A percentile compares a stretch with the other conserved stretches of the same genome.
phyloP scores from a whole-genome alignment of 1,284 basidiomycete genomes.

The Pholiota adiposa region DNA sequence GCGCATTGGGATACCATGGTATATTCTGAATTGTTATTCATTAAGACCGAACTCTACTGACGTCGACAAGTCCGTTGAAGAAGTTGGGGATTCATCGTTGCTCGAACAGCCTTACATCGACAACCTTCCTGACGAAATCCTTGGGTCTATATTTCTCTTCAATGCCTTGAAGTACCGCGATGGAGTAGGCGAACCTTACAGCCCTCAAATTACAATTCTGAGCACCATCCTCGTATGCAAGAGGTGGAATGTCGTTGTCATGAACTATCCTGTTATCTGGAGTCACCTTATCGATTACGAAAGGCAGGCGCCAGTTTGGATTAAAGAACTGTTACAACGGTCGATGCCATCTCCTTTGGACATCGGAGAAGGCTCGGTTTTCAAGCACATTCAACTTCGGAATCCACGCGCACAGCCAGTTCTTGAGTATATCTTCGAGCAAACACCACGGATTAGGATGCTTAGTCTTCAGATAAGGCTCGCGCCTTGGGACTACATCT shows the following conservation, averaged over 20 bases:
- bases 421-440: slow-evolving; percentile 22
- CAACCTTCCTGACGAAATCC: slow-evolving; percentile 24
- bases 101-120: slow-evolving; percentile 11
- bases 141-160: slow-evolving; percentile 23
- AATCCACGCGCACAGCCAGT: slow-evolving; percentile 17
- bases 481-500: slow-evolving; percentile 26
- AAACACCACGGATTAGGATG: slow-evolving; percentile 19
- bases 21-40: neutral
- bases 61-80: neutral
- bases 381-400: slow-evolving; percentile 17
- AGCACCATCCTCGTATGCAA: slow-evolving; percentile 23
- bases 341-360: slow-evolving; percentile 23
- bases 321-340: slow-evolving; percentile 21
- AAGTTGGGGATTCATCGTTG: neutral
- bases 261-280: slow-evolving; percentile 25
- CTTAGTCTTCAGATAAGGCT: slow-evolving; percentile 24
- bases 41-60: neutral
- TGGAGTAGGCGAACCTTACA: neutral
- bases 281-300: slow-evolving; percentile 27
- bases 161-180: slow-evolving; percentile 15
- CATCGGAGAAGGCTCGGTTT: slow-evolving; percentile 21
- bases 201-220: slow-evolving; percentile 16
- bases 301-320: slow-evolving; percentile 12
- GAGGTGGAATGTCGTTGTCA: slow-evolving; percentile 23
- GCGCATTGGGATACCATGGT: neutral